These are phyloP conservation scores for Arthrobotrys sinensis DNA, from an alignment of 2,329 filamentous ascomycete species.

Conservation along the genomic window DNA sequence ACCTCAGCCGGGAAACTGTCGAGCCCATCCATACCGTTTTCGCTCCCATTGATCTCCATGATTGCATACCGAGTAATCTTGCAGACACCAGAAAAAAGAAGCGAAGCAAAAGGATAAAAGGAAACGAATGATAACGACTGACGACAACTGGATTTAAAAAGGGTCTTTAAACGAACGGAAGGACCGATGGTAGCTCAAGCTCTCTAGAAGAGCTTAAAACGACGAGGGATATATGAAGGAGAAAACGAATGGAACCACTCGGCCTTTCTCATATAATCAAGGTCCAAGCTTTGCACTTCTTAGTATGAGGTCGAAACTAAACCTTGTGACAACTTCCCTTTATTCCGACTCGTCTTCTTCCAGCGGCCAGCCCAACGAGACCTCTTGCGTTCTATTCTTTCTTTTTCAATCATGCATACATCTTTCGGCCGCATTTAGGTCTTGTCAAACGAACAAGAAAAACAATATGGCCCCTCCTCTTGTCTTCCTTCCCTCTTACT, in stretches of 20 bases:
- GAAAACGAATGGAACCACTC: slow-evolving; percentile 22
- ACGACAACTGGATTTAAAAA: slow-evolving; percentile 34
- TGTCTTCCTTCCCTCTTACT: slow-evolving; percentile 44
- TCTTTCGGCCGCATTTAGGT: slow-evolving; percentile 55
- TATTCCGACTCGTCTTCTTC: slow-evolving; percentile 14
- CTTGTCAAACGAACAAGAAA: slow-evolving; percentile 48
- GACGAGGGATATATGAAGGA: slow-evolving; percentile 58
- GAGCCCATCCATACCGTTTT: slow-evolving; percentile 57
- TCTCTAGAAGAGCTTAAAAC: slow-evolving; percentile 41
- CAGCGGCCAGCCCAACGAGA: slow-evolving; percentile 4
- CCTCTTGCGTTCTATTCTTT: slow-evolving; percentile 32
- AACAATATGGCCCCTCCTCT: slow-evolving; percentile 53
- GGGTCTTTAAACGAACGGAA: slow-evolving; percentile 49
- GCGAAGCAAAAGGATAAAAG: slow-evolving; percentile 36
- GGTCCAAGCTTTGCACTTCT: slow-evolving; percentile 22
- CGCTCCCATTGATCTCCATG: slow-evolving; percentile 49
- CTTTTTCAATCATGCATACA: slow-evolving; percentile 47
- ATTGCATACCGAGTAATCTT: slow-evolving; percentile 29
- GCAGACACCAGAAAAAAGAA: slow-evolving; percentile 23
- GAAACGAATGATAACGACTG: slow-evolving; percentile 40
- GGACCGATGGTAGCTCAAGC: slow-evolving; percentile 30
- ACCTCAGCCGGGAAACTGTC: slow-evolving; percentile 49
- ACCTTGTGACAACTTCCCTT: slow-evolving; percentile 39
- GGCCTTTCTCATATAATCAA: slow-evolving; percentile 37
- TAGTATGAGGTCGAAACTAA: slow-evolving; percentile 34